phyloP scores from a whole-genome alignment of 1,284 basidiomycete species.

The Boletus albobrunnescens region DNA sequence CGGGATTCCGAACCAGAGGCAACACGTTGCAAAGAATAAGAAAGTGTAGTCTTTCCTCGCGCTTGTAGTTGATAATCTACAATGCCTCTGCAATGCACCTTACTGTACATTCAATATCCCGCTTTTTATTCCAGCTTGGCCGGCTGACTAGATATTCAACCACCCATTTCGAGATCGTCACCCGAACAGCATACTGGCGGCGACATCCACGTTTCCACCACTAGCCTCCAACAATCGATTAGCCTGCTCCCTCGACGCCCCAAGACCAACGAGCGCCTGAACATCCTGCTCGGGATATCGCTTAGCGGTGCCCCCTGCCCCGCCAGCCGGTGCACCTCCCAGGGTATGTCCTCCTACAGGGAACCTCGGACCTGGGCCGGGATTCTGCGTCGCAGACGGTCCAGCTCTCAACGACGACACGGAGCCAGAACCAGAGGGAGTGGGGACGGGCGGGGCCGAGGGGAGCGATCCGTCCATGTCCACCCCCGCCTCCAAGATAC shows the following conservation, averaged over 20 bases:
- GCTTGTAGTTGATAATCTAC: neutral
- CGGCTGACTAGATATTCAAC: neutral
- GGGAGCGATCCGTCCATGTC: conserved; percentile 20
- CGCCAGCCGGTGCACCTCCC: conserved; percentile 32
- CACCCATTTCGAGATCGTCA: conserved; percentile 9
- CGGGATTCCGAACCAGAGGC: too few relatives aligned
- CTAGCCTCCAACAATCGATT: conserved; percentile 74
- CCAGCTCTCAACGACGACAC: conserved; percentile 15
- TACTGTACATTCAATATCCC: neutral
- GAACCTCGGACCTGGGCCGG: conserved; percentile 37
- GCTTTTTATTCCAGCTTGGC: conserved; percentile 1
- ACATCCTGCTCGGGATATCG: conserved; percentile 53
- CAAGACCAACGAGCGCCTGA: conserved; percentile 63
- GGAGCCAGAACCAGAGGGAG: conserved; percentile 6
- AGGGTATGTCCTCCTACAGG: conserved; percentile 61
- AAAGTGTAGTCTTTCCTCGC: too few relatives aligned
- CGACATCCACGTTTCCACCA: conserved; percentile 83
- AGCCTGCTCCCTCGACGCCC: conserved; percentile 73
- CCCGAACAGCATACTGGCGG: conserved; percentile 83
- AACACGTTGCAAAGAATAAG: too few relatives aligned
- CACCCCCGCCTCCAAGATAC: conserved; percentile 38
- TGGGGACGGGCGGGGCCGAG: conserved; percentile 8
- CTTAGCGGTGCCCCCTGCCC: conserved; percentile 14
- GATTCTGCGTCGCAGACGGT: conserved; percentile 7
- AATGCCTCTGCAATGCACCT: conserved; percentile 1